Percentiles rank a stretch among this genome's conserved stretches.
phyloP scores from a whole-genome alignment of 225 moss, liverwort and hornwort genomes.

The Bryoerythrophyllum caledonicum region DNA sequence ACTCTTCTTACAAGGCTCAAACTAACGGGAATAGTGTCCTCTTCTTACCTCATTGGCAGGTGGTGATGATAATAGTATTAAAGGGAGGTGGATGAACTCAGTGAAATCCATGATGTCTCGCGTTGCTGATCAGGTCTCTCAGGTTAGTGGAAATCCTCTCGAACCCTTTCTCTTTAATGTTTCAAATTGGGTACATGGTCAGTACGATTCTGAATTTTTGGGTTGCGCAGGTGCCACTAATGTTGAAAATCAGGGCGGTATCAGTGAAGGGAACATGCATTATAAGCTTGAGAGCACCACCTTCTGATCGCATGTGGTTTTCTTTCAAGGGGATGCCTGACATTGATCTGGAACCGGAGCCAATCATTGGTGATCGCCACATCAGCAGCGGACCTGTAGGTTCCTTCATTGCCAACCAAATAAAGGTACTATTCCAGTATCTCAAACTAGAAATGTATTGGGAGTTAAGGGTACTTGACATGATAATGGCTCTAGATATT shows the following conservation, averaged over 20 bases:
- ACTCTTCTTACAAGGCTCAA: too few species aligned
- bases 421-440: slow-evolving; percentile 61
- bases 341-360: slow-evolving; percentile 74
- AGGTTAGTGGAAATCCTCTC: slow-evolving; percentile 51
- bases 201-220: slow-evolving; percentile 6
- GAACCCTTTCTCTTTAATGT: slow-evolving; percentile 6
- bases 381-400: slow-evolving; percentile 84
- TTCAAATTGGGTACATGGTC: slow-evolving; percentile 5
- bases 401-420: slow-evolving; percentile 79
- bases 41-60: slow-evolving; percentile 25
- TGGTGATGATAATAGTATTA: slow-evolving; percentile 72
- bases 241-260: slow-evolving; percentile 81
- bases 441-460: background rate
- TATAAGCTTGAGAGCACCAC: slow-evolving; percentile 82
- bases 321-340: slow-evolving; percentile 80
- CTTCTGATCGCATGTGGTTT: slow-evolving; percentile 96
- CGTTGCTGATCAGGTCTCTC: slow-evolving; percentile 96
- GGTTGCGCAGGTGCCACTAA: slow-evolving; percentile 77
- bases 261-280: slow-evolving; percentile 79
- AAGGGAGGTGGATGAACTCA: slow-evolving; percentile 78
- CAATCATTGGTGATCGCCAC: slow-evolving; percentile 87
- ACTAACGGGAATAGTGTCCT: background rate
- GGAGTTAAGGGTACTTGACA: too few species aligned
- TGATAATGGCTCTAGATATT: too few species aligned
- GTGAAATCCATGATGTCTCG: slow-evolving; percentile 82